Base-by-base conservation (phyloP, 306 rosid genomes). In the Sindora glabra region DNA sequence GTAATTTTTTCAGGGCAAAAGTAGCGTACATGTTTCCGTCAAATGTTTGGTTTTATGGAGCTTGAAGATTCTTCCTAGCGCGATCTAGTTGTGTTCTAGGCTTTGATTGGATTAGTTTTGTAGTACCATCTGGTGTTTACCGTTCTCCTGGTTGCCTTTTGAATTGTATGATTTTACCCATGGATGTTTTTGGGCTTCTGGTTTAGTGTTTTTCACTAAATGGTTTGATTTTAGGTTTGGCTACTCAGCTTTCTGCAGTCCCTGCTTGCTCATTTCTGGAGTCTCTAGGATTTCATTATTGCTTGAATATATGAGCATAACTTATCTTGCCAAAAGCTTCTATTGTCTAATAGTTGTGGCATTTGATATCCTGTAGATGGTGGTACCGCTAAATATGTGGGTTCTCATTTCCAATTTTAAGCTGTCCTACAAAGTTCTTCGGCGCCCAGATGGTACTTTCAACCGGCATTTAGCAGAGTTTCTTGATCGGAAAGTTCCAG, bases 381-480 rank as follows among this genome's bases (percentile, higher is more conserved):
- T 89, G 81, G 99, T 92, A 55, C 99, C 99, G 5, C 67, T 89
- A 62, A 92, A 92, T 65, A 92, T 95, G 77, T 92, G 99, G 99
- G 99, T 92, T 63, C 81, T 92, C 53, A 92, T 92, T 76, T 92
- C 99, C 38, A 86, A 89, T 71, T 92, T 92, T 72, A 92, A 92
- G 89, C 48, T 92, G 70, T 83, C 99, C 11, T 92, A 92, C 80
- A 92, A 84, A 69, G 95, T 92, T 73, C 99, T 92, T 1, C 99
- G 99, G 5, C 99, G 94, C 2, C 97, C 97, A 36, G 99, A 92
- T 51, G 99, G 99, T 5, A 86, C 94, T 32, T 92, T 92, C 80
- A 89, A 92, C 73, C 86, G 99, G 50, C 94, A 92, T 68, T 73
- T 92, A 59, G 99, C 99, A 11, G 99, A 92, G 74, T 92, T 86